phyloP scores from a whole-genome alignment of 176 grass and related monocot genomes.

The Musa beccarii region DNA sequence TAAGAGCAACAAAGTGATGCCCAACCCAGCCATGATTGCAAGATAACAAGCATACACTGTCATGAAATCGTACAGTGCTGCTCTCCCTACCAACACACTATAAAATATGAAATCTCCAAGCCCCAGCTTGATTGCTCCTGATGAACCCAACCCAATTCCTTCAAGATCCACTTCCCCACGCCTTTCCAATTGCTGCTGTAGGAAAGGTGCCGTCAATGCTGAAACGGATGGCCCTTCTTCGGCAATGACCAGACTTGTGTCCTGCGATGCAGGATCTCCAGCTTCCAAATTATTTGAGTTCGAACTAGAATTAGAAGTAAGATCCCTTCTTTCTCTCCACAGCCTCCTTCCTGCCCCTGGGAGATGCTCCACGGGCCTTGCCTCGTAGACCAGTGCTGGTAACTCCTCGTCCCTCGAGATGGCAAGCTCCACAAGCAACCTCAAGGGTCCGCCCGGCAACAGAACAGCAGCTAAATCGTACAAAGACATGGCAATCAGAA shows the following conservation, averaged over 20 bases:
- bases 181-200: slow-evolving; percentile 20
- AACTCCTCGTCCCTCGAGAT: slow-evolving; percentile 88
- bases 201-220: slow-evolving; percentile 40
- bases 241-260: slow-evolving; percentile 30
- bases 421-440: slow-evolving; percentile 69
- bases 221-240: background rate
- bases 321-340: slow-evolving; percentile 49
- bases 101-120: slow-evolving; percentile 98
- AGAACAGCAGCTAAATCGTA: slow-evolving; percentile 90
- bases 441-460: slow-evolving; percentile 65
- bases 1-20: slow-evolving; percentile 13
- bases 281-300: slow-evolving; percentile 26
- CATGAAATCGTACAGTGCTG: slow-evolving; percentile 87
- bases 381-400: slow-evolving; percentile 80
- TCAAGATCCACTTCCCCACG: slow-evolving; percentile 38
- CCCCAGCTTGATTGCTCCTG: slow-evolving; percentile 81
- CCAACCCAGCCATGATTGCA: slow-evolving; percentile 13
- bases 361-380: slow-evolving; percentile 52
- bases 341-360: slow-evolving; percentile 41
- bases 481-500: slow-evolving; percentile 69
- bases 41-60: slow-evolving; percentile 53
- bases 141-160: slow-evolving; percentile 63
- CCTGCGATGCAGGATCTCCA: slow-evolving; percentile 9
- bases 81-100: slow-evolving; percentile 77
- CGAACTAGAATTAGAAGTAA: slow-evolving; percentile 20